Evolutionary conservation across 202 grass and related monocot genomes (phyloP).

Genomic region (Setaria italica): DNA sequence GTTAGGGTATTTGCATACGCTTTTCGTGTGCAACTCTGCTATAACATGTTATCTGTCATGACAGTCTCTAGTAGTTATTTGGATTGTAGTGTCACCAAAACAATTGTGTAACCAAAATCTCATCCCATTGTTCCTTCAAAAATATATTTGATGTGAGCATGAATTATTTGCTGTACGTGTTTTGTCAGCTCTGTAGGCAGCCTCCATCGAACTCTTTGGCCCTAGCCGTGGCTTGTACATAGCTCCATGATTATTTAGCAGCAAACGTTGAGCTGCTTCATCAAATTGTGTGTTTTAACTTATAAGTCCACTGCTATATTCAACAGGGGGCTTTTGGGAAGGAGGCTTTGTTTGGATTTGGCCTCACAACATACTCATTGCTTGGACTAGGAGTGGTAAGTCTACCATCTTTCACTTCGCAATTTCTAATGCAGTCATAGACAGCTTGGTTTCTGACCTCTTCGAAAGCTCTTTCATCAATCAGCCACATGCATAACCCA

Average conservation of each 20-base stretch:
- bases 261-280: constrained; percentile 16
- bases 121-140: background rate
- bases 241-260: constrained; percentile 18
- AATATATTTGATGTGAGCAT: background rate
- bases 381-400: constrained; percentile 97
- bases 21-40: background rate
- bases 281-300: constrained; percentile 20
- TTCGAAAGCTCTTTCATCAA: constrained; percentile 19
- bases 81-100: background rate
- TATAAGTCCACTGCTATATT: constrained; percentile 39
- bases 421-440: constrained; percentile 2
- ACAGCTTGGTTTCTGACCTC: constrained; percentile 16
- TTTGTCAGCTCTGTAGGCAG: background rate
- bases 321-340: constrained; percentile 89
- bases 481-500: background rate
- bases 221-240: constrained; percentile 11
- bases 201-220: background rate
- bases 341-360: constrained; percentile 84
- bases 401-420: background rate
- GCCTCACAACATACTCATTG: constrained; percentile 87
- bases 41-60: background rate
- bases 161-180: background rate
- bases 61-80: constrained; percentile 10
- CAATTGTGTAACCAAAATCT: constrained; percentile 8
- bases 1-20: constrained; percentile 20